Conservation (phyloP, 768 basidiomycete genomes). For the Phylloporus sp. region DNA sequence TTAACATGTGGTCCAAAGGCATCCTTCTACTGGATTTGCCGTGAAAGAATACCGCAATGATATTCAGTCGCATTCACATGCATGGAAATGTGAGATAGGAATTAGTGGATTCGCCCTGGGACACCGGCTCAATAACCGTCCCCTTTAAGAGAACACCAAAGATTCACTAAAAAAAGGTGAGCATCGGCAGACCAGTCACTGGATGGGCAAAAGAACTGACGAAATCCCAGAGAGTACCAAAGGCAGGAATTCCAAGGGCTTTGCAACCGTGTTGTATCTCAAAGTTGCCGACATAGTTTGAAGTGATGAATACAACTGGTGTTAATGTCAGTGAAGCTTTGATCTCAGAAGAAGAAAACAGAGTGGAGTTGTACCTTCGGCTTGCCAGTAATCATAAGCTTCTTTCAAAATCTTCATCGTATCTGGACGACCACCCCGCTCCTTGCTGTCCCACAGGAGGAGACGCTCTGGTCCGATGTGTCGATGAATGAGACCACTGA, state of each 20-base stretch:
- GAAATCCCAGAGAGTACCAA: constrained; percentile 72
- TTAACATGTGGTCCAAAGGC: too few relatives aligned
- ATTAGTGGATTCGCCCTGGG: not conserved
- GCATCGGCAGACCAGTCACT: constrained; percentile 1
- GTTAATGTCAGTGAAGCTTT: not conserved
- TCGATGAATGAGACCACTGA: constrained; percentile 64
- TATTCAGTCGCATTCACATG: constrained; percentile 3
- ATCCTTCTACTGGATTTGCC: too few relatives aligned
- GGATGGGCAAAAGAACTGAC: constrained; percentile 24
- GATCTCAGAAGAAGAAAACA: not conserved
- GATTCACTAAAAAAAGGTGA: constrained; percentile 20
- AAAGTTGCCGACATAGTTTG: constrained; percentile 73
- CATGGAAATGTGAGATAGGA: constrained; percentile 4
- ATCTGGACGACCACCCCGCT: constrained; percentile 69
- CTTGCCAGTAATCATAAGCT: constrained; percentile 61
- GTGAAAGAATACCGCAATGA: not conserved
- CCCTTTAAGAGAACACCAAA: not conserved
- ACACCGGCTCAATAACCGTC: not conserved
- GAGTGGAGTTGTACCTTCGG: constrained; percentile 46
- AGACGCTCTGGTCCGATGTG: constrained; percentile 71
- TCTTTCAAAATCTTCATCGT: constrained; percentile 73
- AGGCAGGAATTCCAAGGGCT: constrained; percentile 59
- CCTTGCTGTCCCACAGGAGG: constrained; percentile 73
- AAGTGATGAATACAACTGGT: constrained; percentile 74
- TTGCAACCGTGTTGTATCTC: constrained; percentile 80